phyloP scores from a whole-genome alignment of 495 filamentous ascomycete genomes.

The Penicillium verhagenii region DNA sequence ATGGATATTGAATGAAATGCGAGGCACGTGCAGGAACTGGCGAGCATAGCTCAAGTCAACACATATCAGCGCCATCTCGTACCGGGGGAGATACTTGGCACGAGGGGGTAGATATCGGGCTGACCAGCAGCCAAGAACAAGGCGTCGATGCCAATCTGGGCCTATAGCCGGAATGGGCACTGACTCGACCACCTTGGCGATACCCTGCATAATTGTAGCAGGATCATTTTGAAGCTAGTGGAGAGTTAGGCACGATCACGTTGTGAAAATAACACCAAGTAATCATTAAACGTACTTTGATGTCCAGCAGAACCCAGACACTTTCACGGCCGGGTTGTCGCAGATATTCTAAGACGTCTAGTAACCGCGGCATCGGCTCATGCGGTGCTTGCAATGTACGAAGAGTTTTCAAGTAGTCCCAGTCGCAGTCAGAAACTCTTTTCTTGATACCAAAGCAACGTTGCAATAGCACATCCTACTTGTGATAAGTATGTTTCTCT shows the following conservation, averaged over 20 bases:
- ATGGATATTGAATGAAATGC: conserved; percentile 74
- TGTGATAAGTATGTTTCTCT: conserved; percentile 7
- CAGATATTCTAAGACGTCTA: conserved; percentile 75
- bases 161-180: conserved; percentile 40
- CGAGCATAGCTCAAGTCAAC: conserved; percentile 66
- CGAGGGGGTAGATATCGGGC: conserved; percentile 63
- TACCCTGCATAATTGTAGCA: conserved; percentile 62
- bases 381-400: conserved; percentile 66
- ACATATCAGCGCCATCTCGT: conserved; percentile 70
- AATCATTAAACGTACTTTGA: conserved; percentile 59
- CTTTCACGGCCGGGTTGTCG: conserved; percentile 56
- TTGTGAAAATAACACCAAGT: not conserved
- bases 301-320: conserved; percentile 82
- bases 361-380: conserved; percentile 68
- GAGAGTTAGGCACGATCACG: no score
- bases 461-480: conserved; percentile 69
- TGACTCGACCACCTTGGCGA: conserved; percentile 58
- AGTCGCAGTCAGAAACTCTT: conserved; percentile 73
- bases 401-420: conserved; percentile 65
- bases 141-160: conserved; percentile 64
- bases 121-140: conserved; percentile 80
- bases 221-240: conserved; percentile 63
- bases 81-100: conserved; percentile 61
- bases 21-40: conserved; percentile 57
- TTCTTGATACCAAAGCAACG: conserved; percentile 73